Conservation (phyloP, 768 basidiomycete species). For the Boletus rex-veris region DNA sequence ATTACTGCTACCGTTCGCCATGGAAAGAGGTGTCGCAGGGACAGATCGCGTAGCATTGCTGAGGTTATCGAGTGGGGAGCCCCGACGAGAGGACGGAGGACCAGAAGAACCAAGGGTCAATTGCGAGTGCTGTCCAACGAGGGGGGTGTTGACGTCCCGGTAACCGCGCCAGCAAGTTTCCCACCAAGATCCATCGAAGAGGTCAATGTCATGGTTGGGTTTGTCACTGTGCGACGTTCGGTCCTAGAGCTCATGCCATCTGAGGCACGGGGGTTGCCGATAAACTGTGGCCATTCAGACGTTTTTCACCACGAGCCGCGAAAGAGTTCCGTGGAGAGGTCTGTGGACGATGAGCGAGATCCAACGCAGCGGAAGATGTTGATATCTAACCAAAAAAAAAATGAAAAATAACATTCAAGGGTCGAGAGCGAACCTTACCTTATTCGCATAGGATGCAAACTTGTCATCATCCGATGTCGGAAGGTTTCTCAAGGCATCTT, state of each 20-base stretch:
- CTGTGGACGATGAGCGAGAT: constrained; percentile 86
- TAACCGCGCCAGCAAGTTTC: constrained; percentile 45
- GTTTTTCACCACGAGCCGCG: constrained; percentile 60
- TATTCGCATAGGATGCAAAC: constrained; percentile 60
- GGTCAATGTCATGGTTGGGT: constrained; percentile 65
- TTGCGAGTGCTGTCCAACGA: constrained; percentile 60
- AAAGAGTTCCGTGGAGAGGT: constrained; percentile 67
- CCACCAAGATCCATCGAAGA: constrained; percentile 49
- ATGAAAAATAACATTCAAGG: constrained; percentile 4
- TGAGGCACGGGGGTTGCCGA: constrained; percentile 55
- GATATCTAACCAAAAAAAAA: constrained; percentile 50
- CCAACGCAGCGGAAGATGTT: constrained; percentile 86
- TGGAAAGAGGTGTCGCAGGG: constrained; percentile 70
- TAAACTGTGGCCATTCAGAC: constrained; percentile 94
- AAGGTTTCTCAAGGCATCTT: constrained; percentile 85
- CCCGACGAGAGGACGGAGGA: constrained; percentile 60
- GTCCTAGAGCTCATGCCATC: constrained; percentile 52
- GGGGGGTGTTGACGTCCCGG: constrained; percentile 62
- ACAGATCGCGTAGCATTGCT: constrained; percentile 71
- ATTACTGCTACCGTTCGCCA: constrained; percentile 43
- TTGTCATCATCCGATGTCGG: constrained; percentile 91
- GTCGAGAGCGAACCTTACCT: constrained; percentile 42
- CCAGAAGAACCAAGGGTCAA: constrained; percentile 31
- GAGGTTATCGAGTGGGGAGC: constrained; percentile 62
- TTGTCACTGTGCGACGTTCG: constrained; percentile 72